These are phyloP conservation scores for Rhodotorula sphaerocarpa DNA, from an alignment of 768 basidiomycete species.

Conservation along the genomic window DNA sequence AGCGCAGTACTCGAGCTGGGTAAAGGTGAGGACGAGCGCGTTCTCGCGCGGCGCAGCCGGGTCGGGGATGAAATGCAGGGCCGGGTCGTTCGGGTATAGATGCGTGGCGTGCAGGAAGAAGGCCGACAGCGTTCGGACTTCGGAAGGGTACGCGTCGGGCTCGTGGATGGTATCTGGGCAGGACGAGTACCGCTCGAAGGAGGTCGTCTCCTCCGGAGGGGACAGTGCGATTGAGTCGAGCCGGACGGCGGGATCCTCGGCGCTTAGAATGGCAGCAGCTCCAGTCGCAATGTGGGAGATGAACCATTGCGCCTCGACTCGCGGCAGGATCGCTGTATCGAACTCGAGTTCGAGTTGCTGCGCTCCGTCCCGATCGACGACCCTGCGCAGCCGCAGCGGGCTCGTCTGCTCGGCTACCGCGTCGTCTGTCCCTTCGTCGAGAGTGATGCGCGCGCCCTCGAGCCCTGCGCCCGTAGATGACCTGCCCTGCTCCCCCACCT, in stretches of 20 bases:
- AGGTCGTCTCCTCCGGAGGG: background rate
- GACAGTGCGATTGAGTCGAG: conserved; percentile 11
- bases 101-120: conserved; percentile 27
- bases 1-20: conserved; percentile 15
- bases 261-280: background rate
- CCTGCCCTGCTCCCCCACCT: background rate
- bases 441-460: background rate
- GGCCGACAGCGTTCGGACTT: conserved; percentile 2
- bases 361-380: no score
- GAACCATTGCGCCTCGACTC: conserved; percentile 29
- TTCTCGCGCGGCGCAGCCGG: background rate
- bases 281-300: conserved; percentile 14
- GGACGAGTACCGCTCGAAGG: background rate
- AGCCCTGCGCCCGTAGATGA: background rate
- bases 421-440: background rate
- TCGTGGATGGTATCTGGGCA: conserved; percentile 4
- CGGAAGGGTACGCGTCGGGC: conserved; percentile 6
- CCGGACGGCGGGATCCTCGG: background rate
- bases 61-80: conserved; percentile 17
- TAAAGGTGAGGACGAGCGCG: conserved; percentile 14
- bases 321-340: conserved; percentile 14
- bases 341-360: background rate
- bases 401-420: background rate
- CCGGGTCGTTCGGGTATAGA: conserved; percentile 14
- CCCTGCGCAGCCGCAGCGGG: background rate